Conservation (phyloP, 2,329 filamentous ascomycete species). For the Aspergillus texensis region DNA sequence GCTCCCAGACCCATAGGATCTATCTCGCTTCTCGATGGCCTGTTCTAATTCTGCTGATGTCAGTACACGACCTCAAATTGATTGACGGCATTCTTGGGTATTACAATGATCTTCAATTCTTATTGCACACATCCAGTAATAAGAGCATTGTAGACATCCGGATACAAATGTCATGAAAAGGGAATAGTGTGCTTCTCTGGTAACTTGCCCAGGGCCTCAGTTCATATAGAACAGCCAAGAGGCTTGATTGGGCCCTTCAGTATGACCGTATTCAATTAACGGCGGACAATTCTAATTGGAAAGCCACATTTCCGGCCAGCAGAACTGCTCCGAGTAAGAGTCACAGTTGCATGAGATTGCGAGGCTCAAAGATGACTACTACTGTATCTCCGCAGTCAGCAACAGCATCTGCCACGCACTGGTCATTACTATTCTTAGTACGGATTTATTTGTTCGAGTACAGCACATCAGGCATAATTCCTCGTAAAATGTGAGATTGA, state of each 20-base stretch:
- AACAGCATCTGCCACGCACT: not conserved
- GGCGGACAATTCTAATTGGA: not conserved
- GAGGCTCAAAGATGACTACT: not conserved
- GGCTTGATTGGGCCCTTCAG: not conserved
- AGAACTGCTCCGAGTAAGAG: not conserved
- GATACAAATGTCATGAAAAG: no score
- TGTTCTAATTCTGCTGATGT: no score
- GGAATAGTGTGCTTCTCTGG: not conserved
- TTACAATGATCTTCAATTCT: no score
- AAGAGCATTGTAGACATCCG: no score
- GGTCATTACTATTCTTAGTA: constrained; percentile 1
- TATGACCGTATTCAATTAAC: not conserved
- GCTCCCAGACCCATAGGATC: no score
- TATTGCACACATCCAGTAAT: no score
- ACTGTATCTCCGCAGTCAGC: not conserved
- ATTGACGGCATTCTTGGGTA: no score
- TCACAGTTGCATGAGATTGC: not conserved
- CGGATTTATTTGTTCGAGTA: not conserved
- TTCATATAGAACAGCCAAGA: not conserved
- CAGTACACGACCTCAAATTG: no score
- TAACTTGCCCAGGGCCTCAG: not conserved
- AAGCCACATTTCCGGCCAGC: not conserved
- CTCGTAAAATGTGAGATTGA: constrained; percentile 2
- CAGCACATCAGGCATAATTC: constrained; percentile 3
- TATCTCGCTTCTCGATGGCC: no score